Base-by-base conservation (phyloP, 2,329 filamentous ascomycete species). In the Fusarium transvaalense region DNA sequence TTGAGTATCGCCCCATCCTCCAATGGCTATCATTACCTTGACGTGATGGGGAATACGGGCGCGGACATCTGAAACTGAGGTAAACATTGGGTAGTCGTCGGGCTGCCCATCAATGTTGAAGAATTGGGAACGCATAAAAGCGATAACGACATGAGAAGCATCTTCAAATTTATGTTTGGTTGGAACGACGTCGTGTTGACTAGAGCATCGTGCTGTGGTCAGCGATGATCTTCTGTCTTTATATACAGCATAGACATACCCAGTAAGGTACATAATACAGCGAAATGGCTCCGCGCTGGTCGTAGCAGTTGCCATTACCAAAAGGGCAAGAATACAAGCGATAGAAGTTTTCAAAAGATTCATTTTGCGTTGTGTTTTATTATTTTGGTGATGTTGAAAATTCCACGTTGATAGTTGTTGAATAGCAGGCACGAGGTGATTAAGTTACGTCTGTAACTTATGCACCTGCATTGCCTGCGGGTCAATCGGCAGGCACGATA, bases 1-100 rank as follows among this genome's bases (percentile, higher is more conserved):
- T 9, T 77, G 76, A 1, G 85, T 89, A 62, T 92, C 89, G 0
- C 90, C 91, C 91, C 91, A 94, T 53, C 91, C 91, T 13, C 91
- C 91, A 66, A 94, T 88, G 21, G 91, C 90, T 37, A 93, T 83
- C 80, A 91, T 85, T 23, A 93, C 78, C 69, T 91, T 89, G 21
- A 89, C 89, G 27, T 81, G 81, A 0, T 78, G 61, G 9, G 78
- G 77, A 62, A 90, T 88, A 55, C 82, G 78, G 19, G 74, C 60
- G 6, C 88, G 85, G 15, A 84, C 81, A 14, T 81, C 75, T 5
- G 76, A 72, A 3, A 89, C 81, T 3, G 81, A 82, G 5, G 83
- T 85, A 69, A 89, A 89, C 8, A 90, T 76, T 1, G 85, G 83
- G 78, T 84, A 88, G 6, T 73, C 56, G 5, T 75, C 66, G 1